phyloP scores from a whole-genome alignment of 2,329 filamentous ascomycete genomes.

The Gremmenia infestans region DNA sequence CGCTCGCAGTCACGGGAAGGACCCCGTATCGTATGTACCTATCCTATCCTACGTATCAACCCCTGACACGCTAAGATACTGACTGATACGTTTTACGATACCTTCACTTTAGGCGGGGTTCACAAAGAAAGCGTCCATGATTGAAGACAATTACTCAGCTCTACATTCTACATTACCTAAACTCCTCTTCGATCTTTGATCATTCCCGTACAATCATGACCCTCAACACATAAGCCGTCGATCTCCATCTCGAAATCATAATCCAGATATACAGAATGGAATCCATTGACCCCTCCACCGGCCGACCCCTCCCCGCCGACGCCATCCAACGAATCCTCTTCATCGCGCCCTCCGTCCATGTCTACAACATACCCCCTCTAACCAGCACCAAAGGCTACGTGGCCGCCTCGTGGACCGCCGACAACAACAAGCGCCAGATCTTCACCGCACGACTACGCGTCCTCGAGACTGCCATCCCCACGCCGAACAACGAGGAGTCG shows the following conservation, averaged over 20 bases:
- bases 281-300: slow-evolving; percentile 64
- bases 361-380: slow-evolving; percentile 83
- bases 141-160: not conserved
- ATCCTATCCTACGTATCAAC: not conserved
- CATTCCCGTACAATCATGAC: not conserved
- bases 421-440: slow-evolving; percentile 65
- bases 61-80: not conserved
- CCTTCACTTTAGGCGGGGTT: no score
- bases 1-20: no score
- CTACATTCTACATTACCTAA: not conserved
- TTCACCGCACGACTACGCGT: slow-evolving; percentile 80
- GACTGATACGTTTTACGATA: not conserved
- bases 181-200: not conserved
- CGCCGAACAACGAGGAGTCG: slow-evolving; percentile 40
- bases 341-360: slow-evolving; percentile 67
- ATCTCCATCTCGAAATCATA: not conserved
- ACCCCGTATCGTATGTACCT: no score
- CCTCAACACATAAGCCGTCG: slow-evolving; percentile 1
- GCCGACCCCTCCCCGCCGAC: slow-evolving; percentile 60
- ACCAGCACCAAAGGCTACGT: slow-evolving; percentile 74
- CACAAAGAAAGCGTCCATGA: no score
- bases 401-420: slow-evolving; percentile 70
- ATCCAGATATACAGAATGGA: slow-evolving; percentile 22
- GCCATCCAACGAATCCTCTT: slow-evolving; percentile 84
- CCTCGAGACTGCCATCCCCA: slow-evolving; percentile 63